phyloP scores from a whole-genome alignment of 2,329 filamentous ascomycete species.

The Mariannaea sp. region DNA sequence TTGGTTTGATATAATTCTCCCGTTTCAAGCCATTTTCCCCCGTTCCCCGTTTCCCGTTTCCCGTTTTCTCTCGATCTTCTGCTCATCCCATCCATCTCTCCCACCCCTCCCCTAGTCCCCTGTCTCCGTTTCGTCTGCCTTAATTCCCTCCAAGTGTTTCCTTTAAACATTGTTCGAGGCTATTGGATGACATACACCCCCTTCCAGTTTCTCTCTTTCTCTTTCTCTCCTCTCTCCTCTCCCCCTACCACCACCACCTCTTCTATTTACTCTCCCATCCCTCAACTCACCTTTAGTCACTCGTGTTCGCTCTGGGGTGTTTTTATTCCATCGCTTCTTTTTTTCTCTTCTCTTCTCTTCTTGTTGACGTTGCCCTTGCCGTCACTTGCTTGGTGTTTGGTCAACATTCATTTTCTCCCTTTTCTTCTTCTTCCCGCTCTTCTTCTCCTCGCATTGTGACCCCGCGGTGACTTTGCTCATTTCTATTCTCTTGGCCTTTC shows the following conservation, averaged over 20 bases:
- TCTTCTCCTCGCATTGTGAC: not conserved
- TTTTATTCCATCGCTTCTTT: too few species aligned
- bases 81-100: constrained; percentile 11
- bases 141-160: not conserved
- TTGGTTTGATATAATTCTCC: not conserved
- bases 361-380: not conserved
- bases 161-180: not conserved
- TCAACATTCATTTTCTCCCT: not conserved
- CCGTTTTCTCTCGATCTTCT: constrained; percentile 12
- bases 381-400: not conserved
- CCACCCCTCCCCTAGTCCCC: constrained; percentile 10
- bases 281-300: too few species aligned
- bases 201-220: constrained; percentile 1
- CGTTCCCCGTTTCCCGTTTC: not conserved
- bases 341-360: too few species aligned
- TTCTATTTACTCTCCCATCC: not conserved
- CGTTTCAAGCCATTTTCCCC: not conserved
- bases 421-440: constrained; percentile 2
- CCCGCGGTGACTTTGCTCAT: not conserved
- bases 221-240: constrained; percentile 1
- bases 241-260: too few species aligned
- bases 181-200: constrained; percentile 5
- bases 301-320: not conserved
- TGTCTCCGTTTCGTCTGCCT: not conserved
- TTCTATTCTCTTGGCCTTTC: constrained; percentile 5